Base-by-base conservation (phyloP, 768 basidiomycete genomes). In the Tephrocybe sp. region DNA sequence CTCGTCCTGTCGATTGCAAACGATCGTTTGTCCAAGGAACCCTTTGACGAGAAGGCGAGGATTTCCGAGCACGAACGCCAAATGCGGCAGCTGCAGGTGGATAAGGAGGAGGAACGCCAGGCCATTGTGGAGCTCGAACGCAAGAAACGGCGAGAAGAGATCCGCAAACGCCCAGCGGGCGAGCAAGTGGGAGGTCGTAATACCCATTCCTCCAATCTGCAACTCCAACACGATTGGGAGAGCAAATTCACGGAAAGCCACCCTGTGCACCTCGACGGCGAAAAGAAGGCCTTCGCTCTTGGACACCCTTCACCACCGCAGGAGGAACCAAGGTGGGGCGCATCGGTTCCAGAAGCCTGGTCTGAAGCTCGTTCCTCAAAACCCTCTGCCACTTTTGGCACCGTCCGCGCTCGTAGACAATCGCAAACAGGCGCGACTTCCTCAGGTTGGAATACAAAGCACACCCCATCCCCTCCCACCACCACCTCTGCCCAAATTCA, bases 71-170 rank as follows among this genome's bases (percentile, higher is more conserved):
- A 72, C 52, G 69, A 75, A 54, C 62, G 64, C 42, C 55, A 57
- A 29, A 73, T 74, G 68, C 38, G 63, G 15, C 53, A 64, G 45
- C 63, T 82, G 46, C 71, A 72, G 40, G 66, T 68, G 25, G 52
- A 65, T 55, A 82, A 80, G 52, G 79, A 79, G 57, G 70, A 60
- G 39, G 71, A 82, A 56, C 64, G 80, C 39, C 75, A 73, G 64
- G 67, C 64, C 22, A 55, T 69, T 11, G 75, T 77, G 15, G 61
- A 63, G 21, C 64, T 58, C 6, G 75, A 77, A 57, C 65, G 74
- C 13, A 64, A 62, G 33, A 66, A 64, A 41, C 61, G 71, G 19
- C 60, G 65, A 33, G 63, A 64, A 22, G 69, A 69, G 42, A 62
- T 69, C n/a, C 29, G 51, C 18, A 51, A 48, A 15, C 55, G 58